Percentiles rank a stretch among this genome's conserved stretches.
Evolutionary conservation across 345 rosid species (phyloP).

Genomic region (Camelina laxa): DNA sequence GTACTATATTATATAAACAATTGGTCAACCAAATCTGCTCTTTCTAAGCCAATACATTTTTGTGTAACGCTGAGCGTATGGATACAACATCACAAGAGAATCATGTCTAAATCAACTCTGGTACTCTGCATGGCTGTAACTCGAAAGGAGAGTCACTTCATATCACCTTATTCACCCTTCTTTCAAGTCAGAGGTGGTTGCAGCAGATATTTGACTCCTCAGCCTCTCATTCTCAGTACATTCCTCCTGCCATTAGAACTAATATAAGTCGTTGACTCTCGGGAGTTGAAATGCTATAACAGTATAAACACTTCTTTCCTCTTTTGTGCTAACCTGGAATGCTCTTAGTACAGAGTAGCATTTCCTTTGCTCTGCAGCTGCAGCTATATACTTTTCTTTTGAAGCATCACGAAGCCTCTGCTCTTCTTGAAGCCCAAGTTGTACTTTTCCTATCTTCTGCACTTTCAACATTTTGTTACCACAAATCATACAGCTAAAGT

Average conservation of each 20-base stretch:
- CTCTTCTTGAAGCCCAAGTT: conserved; percentile 63
- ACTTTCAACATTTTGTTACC: conserved; percentile 9
- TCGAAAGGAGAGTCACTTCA: conserved; percentile 6
- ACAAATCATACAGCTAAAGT: conserved; percentile 2
- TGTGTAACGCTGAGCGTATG: background rate
- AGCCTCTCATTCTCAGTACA: conserved; percentile 57
- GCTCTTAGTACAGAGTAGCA: conserved; percentile 59
- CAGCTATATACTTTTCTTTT: conserved; percentile 64
- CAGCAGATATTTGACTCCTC: conserved; percentile 29
- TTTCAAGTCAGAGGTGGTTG: conserved; percentile 18
- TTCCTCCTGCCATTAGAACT: conserved; percentile 53
- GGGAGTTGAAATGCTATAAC: conserved; percentile 5
- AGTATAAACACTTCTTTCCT: background rate
- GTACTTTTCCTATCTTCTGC: conserved; percentile 80
- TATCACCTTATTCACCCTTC: conserved; percentile 32
- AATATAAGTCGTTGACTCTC: conserved; percentile 14
- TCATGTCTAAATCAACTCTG: conserved; percentile 16
- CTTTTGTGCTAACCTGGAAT: conserved; percentile 61
- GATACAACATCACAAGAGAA: conserved; percentile 17
- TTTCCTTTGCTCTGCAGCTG: conserved; percentile 65
- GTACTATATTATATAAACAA: conserved; percentile 24
- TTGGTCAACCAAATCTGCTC: conserved; percentile 18
- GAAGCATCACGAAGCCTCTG: conserved; percentile 60
- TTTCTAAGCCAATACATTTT: conserved; percentile 15
- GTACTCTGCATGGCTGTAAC: conserved; percentile 3